Evolutionary conservation across 371 early-diverging fungal species (phyloP), one percentile per base, ranked within the genome.

Genomic region (Mucor lusitanicus): DNA sequence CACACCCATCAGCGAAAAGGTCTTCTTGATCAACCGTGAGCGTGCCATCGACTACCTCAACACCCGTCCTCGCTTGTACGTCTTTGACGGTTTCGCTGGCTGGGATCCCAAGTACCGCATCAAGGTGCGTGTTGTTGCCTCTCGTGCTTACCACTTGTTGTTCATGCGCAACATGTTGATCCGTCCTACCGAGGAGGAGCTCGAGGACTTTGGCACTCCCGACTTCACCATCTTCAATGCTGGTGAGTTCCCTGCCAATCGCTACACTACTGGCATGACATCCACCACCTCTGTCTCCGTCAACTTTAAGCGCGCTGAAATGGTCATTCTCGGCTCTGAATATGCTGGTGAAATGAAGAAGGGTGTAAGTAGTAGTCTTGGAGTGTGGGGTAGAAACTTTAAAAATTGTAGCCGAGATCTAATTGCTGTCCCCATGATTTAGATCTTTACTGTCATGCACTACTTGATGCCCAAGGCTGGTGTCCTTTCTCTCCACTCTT

Each of bases 331-430:
- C 48, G 98, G 98, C 61, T 95, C 97, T 66, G 94, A 96, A 77
- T 98, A 98, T 73, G 98, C 98, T 57, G 98, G 98, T 68, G 98
- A 98, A 85, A 98, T 98, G 98, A 98, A 97, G 87, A 98, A 98
- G 90, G 98, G 98, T 65, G 85, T 89, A 78, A 76, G 69, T 74
- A 60, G 25, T 23, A 6, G 9, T 21, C 8, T 50, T 50, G 21
- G 7, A 7, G 9, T 50, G 50, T 25, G 50, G 50, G 50, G 50
- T 50, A 50, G 12, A 15, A 21, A 21, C 0, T 3, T 25, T 50
- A 56, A 93, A 93, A 75, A n/a, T n/a, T 55, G 25, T 32, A 11
- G 33, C 2, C n/a, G n/a, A n/a, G 30, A 6, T 30, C 30, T 30
- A 6, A 30, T 30, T 6, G 6, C n/a, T n/a, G n/a, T 8, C 33